phyloP scores from a whole-genome alignment of 139 green algal genomes.

The Ostreobium quekettii region DNA sequence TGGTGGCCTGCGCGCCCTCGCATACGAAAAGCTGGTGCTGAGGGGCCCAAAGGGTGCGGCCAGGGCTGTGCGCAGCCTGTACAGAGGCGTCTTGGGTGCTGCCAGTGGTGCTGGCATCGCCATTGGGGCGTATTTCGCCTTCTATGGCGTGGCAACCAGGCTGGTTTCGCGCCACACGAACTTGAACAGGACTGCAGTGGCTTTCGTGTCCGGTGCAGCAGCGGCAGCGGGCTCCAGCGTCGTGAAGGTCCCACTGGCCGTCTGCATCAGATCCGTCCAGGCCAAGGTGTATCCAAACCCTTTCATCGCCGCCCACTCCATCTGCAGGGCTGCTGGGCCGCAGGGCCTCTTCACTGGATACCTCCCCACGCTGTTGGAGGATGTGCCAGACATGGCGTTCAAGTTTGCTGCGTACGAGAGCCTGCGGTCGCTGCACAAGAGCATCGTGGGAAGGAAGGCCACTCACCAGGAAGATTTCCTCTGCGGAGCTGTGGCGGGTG shows the following conservation, averaged over 20 bases:
- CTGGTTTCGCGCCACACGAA: constrained; percentile 38
- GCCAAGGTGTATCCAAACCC: constrained; percentile 70
- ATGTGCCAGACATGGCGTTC: constrained; percentile 82
- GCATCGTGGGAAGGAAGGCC: constrained; percentile 15
- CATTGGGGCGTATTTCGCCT: constrained; percentile 92
- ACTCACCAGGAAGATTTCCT: constrained; percentile 55
- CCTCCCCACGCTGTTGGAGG: constrained; percentile 72
- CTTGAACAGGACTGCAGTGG: constrained; percentile 31
- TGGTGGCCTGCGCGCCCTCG: constrained; percentile 17
- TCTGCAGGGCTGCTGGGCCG: constrained; percentile 45
- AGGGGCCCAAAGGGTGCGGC: too few species aligned
- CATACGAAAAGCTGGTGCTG: constrained; percentile 19
- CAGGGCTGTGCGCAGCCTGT: constrained; percentile 41
- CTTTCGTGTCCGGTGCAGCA: constrained; percentile 47
- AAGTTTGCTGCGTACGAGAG: constrained; percentile 81
- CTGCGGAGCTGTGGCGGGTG: constrained; percentile 65
- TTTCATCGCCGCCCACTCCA: constrained; percentile 43
- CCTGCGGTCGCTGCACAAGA: constrained; percentile 50
- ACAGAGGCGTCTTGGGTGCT: constrained; percentile 77
- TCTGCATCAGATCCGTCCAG: constrained; percentile 79
- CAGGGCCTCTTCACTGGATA: constrained; percentile 74
- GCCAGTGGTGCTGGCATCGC: constrained; percentile 84
- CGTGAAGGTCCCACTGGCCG: constrained; percentile 72
- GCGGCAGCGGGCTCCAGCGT: constrained; percentile 68
- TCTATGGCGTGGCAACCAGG: constrained; percentile 70